Base-by-base conservation (phyloP, 2,329 filamentous ascomycete species). In the Knufia fluminis region DNA sequence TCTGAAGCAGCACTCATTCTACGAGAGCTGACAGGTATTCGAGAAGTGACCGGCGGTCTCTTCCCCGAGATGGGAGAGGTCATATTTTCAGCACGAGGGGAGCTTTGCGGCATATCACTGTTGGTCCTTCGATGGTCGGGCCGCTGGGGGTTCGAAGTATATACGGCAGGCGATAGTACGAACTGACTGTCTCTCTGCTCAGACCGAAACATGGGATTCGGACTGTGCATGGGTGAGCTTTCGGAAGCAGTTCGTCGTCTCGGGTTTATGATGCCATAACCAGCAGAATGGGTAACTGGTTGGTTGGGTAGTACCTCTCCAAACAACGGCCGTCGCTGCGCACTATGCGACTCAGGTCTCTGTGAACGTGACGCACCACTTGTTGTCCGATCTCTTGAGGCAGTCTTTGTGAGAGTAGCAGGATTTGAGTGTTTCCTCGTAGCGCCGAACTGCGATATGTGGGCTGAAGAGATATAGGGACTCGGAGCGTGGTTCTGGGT, bases 221-320 rank as follows among this genome's bases (percentile, higher is more conserved):
- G 67, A 57, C 74, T 75, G 54, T 76, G 73, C 55, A 85, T 66
- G 61, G 75, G 80, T 20, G 57, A 59, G n/a, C 85, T 82, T 60
- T 90, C 86, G 38, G 85, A 86, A 19, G 82, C 82, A 64, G 83
- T 76, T 54, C 83, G 72, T 52, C 73, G 71, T 45, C 75, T 69
- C 44, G 69, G 60, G 28, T 66, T 64, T 52, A 76, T 70, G 55
- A 85, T 84, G 46, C 82, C 82, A 67, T 79, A 80, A 3, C 79
- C 80, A 46, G 53, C 53, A 16, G 54, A 42, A 26, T 43, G 32
- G n/a, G 48, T 16, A 20, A 23, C 72, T 58, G 71, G 72, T 57
- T 79, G 35, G 10, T 46, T 32, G n/a, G 79, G 75, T 23, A 80
- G 68, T 57, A 90, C 76, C 65, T 90, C 86, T 32, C 86, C 86